Evolutionary conservation across 73 alveolate genomes (phyloP).

Genomic region (Paraurostyla sp.): DNA sequence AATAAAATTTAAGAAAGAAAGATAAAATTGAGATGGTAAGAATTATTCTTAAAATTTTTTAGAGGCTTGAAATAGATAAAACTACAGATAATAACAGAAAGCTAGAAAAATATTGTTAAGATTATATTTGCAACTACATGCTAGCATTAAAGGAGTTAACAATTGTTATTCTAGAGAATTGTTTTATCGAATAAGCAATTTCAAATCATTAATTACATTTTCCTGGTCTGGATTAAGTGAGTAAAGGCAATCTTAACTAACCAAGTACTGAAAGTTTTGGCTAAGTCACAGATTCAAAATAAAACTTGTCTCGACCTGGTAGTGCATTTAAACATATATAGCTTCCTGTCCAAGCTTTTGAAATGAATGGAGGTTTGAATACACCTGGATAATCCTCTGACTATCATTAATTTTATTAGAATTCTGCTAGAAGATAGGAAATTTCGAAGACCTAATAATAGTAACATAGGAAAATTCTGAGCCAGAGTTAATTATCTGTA

Average conservation of each 20-base stretch:
- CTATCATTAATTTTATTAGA: not conserved
- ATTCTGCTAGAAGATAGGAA: conserved; percentile 19
- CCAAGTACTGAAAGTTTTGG: not conserved
- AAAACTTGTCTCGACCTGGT: no score
- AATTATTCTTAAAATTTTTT: not conserved
- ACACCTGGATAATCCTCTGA: conserved; percentile 10
- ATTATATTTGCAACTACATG: not conserved
- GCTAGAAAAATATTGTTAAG: not conserved
- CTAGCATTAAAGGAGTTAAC: not conserved
- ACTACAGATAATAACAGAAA: not conserved
- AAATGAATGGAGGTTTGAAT: not conserved
- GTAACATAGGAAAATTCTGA: conserved; percentile 2
- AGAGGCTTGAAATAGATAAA: not conserved
- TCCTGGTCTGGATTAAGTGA: not conserved
- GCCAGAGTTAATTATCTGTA: not conserved
- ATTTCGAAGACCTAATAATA: not conserved
- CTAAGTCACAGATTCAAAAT: not conserved
- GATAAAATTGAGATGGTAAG: not conserved
- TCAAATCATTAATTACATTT: not conserved
- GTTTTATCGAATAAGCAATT: conserved; percentile 1
- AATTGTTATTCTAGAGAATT: not conserved
- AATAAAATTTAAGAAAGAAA: not conserved
- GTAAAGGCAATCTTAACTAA: not conserved
- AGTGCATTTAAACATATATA: no score
- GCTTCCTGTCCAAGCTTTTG: no score